These are phyloP conservation scores for Triticum turgidum DNA, from an alignment of 176 grass and related monocot species.

Conservation along the genomic window DNA sequence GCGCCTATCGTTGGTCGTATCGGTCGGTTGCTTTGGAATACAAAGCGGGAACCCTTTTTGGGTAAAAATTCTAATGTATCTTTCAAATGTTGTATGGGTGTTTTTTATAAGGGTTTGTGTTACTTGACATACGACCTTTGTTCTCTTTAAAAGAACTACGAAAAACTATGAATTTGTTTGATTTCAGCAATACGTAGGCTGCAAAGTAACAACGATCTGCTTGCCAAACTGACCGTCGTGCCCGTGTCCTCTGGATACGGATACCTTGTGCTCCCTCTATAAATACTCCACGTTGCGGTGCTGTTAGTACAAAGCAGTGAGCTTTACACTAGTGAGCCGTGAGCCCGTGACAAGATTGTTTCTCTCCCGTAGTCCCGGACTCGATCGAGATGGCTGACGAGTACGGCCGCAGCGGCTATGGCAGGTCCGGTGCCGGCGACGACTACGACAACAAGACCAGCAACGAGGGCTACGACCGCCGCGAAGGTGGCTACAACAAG, in stretches of 20 bases:
- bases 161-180: neutral
- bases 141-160: too few species aligned
- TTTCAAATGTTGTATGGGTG: too few species aligned
- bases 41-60: too few species aligned
- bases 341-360: neutral
- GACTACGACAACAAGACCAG: conserved; percentile 15
- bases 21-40: too few species aligned
- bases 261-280: conserved; percentile 21
- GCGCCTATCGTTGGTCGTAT: too few species aligned
- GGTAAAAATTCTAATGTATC: too few species aligned
- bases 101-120: too few species aligned
- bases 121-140: too few species aligned
- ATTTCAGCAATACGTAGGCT: neutral
- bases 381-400: conserved; percentile 40
- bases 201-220: neutral
- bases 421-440: conserved; percentile 10
- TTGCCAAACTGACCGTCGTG: neutral
- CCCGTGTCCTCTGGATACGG: neutral
- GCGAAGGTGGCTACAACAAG: conserved; percentile 19
- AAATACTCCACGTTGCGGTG: conserved; percentile 29
- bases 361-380: neutral
- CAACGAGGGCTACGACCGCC: conserved; percentile 2
- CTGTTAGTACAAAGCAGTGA: conserved; percentile 8
- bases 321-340: neutral
- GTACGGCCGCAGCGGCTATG: conserved; percentile 35